Base-by-base conservation (phyloP, 371 early-diverging fungal genomes). In the Mortierella sp. region DNA sequence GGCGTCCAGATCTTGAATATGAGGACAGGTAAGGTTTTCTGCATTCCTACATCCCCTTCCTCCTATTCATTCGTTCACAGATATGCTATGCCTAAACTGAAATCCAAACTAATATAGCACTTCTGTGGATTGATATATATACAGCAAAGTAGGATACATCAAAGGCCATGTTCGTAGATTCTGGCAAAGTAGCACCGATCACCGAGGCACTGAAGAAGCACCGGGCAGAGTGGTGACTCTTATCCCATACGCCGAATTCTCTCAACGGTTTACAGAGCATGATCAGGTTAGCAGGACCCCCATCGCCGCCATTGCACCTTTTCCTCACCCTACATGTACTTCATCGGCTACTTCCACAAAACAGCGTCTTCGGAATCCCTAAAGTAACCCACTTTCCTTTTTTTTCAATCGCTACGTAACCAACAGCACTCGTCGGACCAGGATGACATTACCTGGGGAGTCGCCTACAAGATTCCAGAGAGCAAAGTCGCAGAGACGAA, bases 171-270 rank as follows among this genome's bases (percentile, higher is more conserved):
- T 89, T 0, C 84, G 96, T 27, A 85, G 96, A 17, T 97, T 97
- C 78, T 95, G 95, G 91, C 96, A 97, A 83, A 90, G 90, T 37
- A 92, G 92, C 52, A 91, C 87, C 56, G 98, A 97, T 80, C 98
- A 97, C 82, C 88, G 98, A 26, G 98, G 97, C 6, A 94, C 94
- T 2, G 89, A 87, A 8, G 86, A 86, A 32, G 76, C 82, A 8
- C 97, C 96, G 0, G 98, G 98, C 17, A 84, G 96, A 37, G 97
- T 97, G 0, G 95, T 95, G 8, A 96, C 98, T 3, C 78, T 97
- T 39, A 85, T 97, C 14, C 90, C 92, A 1, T 78, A 73, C 49
- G 84, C 87, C 24, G 91, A 94, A 64, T 88, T 73, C 43, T 59
- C 63, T 23, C 39, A 48, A 21, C 47, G 60, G 19, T 73, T 67